A percentile compares a stretch with the other conserved stretches of the same genome.
Evolutionary conservation across 176 grass and related monocot genomes (phyloP).

Genomic region (Sorghum bicolor): DNA sequence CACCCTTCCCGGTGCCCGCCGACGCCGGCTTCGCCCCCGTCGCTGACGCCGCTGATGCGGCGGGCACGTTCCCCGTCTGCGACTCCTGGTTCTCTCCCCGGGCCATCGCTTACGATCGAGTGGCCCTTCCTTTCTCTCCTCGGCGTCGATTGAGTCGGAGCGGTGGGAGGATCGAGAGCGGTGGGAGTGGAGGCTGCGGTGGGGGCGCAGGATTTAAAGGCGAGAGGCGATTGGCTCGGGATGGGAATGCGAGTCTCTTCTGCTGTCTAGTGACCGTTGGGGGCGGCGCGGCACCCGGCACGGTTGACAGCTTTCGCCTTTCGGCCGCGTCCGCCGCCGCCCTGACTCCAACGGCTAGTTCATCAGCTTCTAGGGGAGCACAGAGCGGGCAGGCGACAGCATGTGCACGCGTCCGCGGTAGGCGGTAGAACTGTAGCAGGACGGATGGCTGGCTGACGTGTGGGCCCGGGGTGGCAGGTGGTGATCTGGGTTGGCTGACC

Average conservation of each 20-base stretch:
- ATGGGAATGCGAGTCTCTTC: background rate
- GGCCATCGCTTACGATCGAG: background rate
- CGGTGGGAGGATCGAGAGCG: background rate
- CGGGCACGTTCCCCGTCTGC: constrained; percentile 52
- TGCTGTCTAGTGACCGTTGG: constrained; percentile 36
- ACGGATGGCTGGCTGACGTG: background rate
- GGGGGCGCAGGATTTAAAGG: constrained; percentile 3
- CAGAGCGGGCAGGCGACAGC: too few relatives aligned
- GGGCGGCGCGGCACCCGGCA: background rate
- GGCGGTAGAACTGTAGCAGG: too few relatives aligned
- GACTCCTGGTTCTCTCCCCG: constrained; percentile 71
- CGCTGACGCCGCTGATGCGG: background rate
- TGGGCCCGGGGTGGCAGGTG: too few relatives aligned
- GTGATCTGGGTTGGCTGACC: background rate
- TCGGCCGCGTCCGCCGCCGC: background rate
- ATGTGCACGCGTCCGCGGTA: background rate
- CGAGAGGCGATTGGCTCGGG: background rate
- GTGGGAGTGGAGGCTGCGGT: background rate
- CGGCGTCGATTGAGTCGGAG: background rate
- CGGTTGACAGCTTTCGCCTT: background rate
- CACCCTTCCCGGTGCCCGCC: constrained; percentile 21
- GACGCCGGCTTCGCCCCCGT: constrained; percentile 40
- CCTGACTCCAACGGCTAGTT: constrained; percentile 39
- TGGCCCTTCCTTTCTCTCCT: background rate
- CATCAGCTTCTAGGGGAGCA: background rate